phyloP scores from a whole-genome alignment of 1,139 yeast genomes.

The Petasospora rhodanensis region DNA sequence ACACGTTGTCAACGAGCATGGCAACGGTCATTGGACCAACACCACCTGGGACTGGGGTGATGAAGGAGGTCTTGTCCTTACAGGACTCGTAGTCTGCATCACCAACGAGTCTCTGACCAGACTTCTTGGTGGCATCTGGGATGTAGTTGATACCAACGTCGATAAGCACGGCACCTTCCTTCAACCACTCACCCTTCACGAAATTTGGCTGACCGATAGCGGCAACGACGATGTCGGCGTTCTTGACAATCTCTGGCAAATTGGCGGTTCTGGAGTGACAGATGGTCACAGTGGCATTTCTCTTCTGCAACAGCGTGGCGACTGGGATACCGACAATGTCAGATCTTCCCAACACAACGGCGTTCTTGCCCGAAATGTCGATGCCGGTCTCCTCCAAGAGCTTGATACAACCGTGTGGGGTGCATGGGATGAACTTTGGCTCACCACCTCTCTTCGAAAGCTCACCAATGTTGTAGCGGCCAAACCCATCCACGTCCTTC shows the following conservation, averaged over 20 bases:
- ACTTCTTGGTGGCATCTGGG: conserved; percentile 56
- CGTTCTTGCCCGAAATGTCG: conserved; percentile 58
- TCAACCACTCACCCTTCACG: conserved; percentile 69
- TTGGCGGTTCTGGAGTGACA: conserved; percentile 59
- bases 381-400: conserved; percentile 61
- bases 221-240: conserved; percentile 71
- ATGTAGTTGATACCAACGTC: conserved; percentile 81
- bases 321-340: conserved; percentile 84
- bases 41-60: conserved; percentile 87
- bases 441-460: conserved; percentile 68
- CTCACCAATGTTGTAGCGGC: conserved; percentile 71
- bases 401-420: conserved; percentile 74
- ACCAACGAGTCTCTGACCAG: conserved; percentile 68
- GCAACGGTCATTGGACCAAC: conserved; percentile 91
- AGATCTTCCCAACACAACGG: conserved; percentile 76
- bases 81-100: conserved; percentile 68
- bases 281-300: conserved; percentile 72
- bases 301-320: conserved; percentile 63
- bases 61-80: conserved; percentile 49
- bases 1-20: conserved; percentile 68
- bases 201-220: conserved; percentile 73
- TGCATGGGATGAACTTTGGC: conserved; percentile 71
- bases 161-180: conserved; percentile 62
- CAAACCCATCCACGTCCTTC: conserved; percentile 81
- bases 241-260: conserved; percentile 46